Percentiles rank a stretch among this genome's conserved stretches.
phyloP scores from a whole-genome alignment of 179 eudicot species.

The Actinidia arguta region DNA sequence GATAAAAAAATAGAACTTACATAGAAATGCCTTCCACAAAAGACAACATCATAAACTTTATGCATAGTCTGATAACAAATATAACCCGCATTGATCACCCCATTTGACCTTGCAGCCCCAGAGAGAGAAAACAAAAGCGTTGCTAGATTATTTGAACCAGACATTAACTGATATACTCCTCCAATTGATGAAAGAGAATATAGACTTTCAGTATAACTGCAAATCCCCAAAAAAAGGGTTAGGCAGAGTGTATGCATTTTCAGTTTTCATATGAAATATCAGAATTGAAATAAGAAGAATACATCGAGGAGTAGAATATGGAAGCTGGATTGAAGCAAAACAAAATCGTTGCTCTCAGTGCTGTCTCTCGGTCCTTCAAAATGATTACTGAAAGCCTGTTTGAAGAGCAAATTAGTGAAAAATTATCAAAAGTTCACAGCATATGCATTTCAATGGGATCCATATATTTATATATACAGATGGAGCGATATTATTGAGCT shows the following conservation, averaged over 20 bases:
- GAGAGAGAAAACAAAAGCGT: conserved; percentile 75
- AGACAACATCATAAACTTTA: conserved; percentile 59
- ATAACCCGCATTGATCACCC: conserved; percentile 92
- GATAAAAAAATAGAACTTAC: conserved; percentile 43
- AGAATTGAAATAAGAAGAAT: conserved; percentile 20
- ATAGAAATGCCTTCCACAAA: conserved; percentile 41
- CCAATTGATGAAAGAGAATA: conserved; percentile 86
- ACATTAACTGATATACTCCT: conserved; percentile 67
- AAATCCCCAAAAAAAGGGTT: conserved; percentile 6
- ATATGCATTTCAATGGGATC: neutral
- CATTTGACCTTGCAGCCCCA: conserved; percentile 86
- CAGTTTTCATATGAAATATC: neutral
- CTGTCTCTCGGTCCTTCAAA: conserved; percentile 69
- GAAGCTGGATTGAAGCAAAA: conserved; percentile 98
- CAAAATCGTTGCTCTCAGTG: conserved; percentile 77
- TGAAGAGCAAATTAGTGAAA: conserved; percentile 10
- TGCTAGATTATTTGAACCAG: conserved; percentile 54
- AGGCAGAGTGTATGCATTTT: neutral
- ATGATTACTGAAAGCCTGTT: conserved; percentile 77
- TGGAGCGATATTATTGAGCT: neutral
- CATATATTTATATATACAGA: neutral
- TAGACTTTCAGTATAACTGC: conserved; percentile 93
- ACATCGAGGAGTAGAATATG: conserved; percentile 95
- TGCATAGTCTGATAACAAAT: conserved; percentile 76
- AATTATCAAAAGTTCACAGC: neutral